A percentile compares a stretch with the other conserved stretches of the same genome.
phyloP scores from a whole-genome alignment of 768 basidiomycete species.

The Holtermannia corniformis region DNA sequence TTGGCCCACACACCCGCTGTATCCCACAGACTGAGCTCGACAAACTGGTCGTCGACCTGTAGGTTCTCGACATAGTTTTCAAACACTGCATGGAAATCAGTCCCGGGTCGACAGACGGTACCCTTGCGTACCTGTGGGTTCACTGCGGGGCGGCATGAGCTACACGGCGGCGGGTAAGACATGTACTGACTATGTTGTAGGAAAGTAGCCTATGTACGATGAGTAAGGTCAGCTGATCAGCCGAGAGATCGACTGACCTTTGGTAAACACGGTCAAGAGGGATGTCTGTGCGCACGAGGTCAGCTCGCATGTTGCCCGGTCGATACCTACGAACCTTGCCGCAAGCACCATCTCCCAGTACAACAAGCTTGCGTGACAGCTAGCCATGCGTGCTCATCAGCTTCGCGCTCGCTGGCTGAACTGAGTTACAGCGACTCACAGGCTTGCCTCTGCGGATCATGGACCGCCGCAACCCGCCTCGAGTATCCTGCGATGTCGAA shows the following conservation, averaged over 20 bases:
- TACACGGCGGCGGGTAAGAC: neutral
- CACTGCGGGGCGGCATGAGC: constrained; percentile 11
- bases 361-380: constrained; percentile 58
- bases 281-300: constrained; percentile 20
- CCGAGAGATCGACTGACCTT: constrained; percentile 26
- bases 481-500: no score
- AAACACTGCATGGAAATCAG: constrained; percentile 83
- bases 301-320: neutral
- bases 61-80: constrained; percentile 95
- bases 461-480: no score
- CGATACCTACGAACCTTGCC: constrained; percentile 46
- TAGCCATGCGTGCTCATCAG: constrained; percentile 1
- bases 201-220: constrained; percentile 87
- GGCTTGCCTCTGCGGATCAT: constrained; percentile 6
- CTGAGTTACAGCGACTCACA: constrained; percentile 7
- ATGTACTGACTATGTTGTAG: constrained; percentile 57
- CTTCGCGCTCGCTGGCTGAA: no score
- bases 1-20: constrained; percentile 66
- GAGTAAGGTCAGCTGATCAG: constrained; percentile 55
- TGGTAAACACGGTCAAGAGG: constrained; percentile 34
- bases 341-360: constrained; percentile 94
- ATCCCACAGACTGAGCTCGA: constrained; percentile 94
- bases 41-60: constrained; percentile 70
- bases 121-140: constrained; percentile 28
- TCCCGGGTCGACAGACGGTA: no score